Base-by-base conservation (phyloP, 768 basidiomycete genomes). In the Phanerodontia chrysosporium region DNA sequence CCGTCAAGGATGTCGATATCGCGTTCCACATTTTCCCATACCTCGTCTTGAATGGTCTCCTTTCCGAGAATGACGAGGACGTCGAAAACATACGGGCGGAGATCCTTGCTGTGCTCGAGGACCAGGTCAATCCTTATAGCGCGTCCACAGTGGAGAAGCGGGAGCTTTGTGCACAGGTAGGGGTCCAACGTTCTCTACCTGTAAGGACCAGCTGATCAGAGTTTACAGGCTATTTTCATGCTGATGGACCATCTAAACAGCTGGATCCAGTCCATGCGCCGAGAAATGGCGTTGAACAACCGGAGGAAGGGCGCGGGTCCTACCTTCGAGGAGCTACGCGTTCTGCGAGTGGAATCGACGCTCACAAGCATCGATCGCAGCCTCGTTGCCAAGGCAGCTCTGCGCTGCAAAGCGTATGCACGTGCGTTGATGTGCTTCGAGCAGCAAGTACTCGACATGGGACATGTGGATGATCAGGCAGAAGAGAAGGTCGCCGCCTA, bases 351-450 rank as follows among this genome's bases (percentile, higher is more conserved):
- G 28, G 93, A 97, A 66, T 90, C 90, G 0, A 75, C 95, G 51
- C 74, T 98, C 18, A 83, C 86, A 8, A 90, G 82, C 67, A 93
- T 98, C 61, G 86, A 96, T 60, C 84, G 88, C 61, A 86, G 88
- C 58, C 80, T 98, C 25, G 90, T 97, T 82, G 96, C 95, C 0
- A 85, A 88, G 66, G 97, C 97, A 0, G 96, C 97, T 0, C 83
- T 98, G 57, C 85, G 94, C 65, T 96, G 95, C 77, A 95, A 91
- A 72, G 90, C 95, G 1, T 98, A 90, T 65, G 96, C 96, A 0
- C 83, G 96, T 32, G 87, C 97, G 2, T 77, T 99, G 54, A 95
- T 98, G 86, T 95, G 88, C 70, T 96, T 95, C 66, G 97, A 99
- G 69, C 85, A 86, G 52, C 89, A 90, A 57, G 83, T 97, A 49